These are phyloP conservation scores for Suillus subalutaceus DNA, from an alignment of 768 basidiomycete species.

Conservation along the genomic window DNA sequence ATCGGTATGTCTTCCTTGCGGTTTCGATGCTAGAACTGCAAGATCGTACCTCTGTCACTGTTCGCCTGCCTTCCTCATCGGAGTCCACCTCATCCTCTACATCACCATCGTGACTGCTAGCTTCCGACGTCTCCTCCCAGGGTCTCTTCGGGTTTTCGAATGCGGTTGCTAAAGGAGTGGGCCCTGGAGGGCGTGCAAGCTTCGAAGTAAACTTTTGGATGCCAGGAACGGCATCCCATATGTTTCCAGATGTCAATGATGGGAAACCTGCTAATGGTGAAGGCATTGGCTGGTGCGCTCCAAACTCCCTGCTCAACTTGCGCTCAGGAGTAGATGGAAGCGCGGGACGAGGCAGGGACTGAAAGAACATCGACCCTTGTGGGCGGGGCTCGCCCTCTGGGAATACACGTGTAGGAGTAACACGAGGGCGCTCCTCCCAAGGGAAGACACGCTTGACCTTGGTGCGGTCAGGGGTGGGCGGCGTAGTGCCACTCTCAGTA, in stretches of 20 bases:
- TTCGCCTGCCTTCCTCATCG: constrained; percentile 42
- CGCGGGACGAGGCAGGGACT: constrained; percentile 38
- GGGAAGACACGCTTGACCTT: constrained; percentile 87
- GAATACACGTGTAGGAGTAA: constrained; percentile 70
- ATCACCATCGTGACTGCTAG: constrained; percentile 80
- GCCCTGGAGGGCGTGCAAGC: constrained; percentile 53
- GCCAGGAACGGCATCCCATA: constrained; percentile 82
- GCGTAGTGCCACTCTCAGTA: constrained; percentile 41
- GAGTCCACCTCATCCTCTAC: constrained; percentile 73
- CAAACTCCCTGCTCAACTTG: constrained; percentile 12
- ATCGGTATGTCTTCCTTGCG: constrained; percentile 48
- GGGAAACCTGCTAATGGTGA: constrained; percentile 51
- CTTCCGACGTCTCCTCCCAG: constrained; percentile 54
- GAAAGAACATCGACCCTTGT: constrained; percentile 32
- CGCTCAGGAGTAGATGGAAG: constrained; percentile 33
- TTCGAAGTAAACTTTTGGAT: constrained; percentile 76
- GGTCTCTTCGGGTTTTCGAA: constrained; percentile 47
- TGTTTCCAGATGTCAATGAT: constrained; percentile 70
- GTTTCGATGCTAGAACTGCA: constrained; percentile 33
- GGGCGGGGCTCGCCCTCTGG: constrained; percentile 64
- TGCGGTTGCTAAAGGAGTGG: constrained; percentile 47
- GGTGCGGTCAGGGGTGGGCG: constrained; percentile 64
- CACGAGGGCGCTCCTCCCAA: constrained; percentile 86
- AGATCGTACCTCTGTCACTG: constrained; percentile 35
- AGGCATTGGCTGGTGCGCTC: constrained; percentile 30